A percentile compares a stretch with the other conserved stretches of the same genome.
These are phyloP conservation scores for Fulvia fulva DNA, from an alignment of 2,329 filamentous ascomycete species.

Conservation along the genomic window DNA sequence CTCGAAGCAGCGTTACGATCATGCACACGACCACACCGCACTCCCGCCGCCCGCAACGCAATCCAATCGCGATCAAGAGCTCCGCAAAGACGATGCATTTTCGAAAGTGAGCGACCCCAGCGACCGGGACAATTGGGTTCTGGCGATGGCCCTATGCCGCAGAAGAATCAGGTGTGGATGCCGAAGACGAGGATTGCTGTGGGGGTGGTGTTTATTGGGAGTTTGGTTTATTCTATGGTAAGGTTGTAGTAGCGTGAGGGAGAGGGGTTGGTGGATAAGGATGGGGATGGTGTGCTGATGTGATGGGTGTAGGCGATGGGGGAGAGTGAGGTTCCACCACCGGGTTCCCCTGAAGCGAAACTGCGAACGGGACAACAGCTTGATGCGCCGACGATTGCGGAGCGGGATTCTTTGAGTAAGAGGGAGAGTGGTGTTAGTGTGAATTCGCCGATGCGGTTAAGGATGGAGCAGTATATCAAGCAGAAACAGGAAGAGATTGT, in stretches of 20 bases:
- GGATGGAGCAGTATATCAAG: slow-evolving; percentile 96
- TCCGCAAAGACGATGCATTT: slow-evolving; percentile 24
- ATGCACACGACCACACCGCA: slow-evolving; percentile 19
- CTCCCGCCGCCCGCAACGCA: slow-evolving; percentile 21
- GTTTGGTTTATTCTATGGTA: slow-evolving; percentile 60
- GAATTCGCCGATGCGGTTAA: slow-evolving; percentile 88
- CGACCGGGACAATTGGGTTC: slow-evolving; percentile 23
- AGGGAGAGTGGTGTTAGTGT: slow-evolving; percentile 70
- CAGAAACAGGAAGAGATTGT: slow-evolving; percentile 88
- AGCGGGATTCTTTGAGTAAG: slow-evolving; percentile 77
- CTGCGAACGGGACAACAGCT: slow-evolving; percentile 32
- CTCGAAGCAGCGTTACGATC: slow-evolving; percentile 21
- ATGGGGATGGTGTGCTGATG: neutral
- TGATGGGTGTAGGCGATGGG: slow-evolving; percentile 35
- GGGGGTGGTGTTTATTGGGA: slow-evolving; percentile 50
- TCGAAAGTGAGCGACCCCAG: slow-evolving; percentile 18
- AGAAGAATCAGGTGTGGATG: slow-evolving; percentile 34
- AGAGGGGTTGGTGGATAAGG: too few species aligned
- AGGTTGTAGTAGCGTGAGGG: slow-evolving; percentile 11
- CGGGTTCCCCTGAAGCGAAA: neutral
- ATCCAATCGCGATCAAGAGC: slow-evolving; percentile 11
- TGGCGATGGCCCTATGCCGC: slow-evolving; percentile 23
- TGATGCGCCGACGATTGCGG: slow-evolving; percentile 70
- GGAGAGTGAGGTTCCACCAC: slow-evolving; percentile 24
- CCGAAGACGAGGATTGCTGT: slow-evolving; percentile 43